A percentile compares a stretch with the other conserved stretches of the same genome.
Conservation (phyloP, 176 grass and related monocot species). For the Calamus simplicifolius region DNA sequence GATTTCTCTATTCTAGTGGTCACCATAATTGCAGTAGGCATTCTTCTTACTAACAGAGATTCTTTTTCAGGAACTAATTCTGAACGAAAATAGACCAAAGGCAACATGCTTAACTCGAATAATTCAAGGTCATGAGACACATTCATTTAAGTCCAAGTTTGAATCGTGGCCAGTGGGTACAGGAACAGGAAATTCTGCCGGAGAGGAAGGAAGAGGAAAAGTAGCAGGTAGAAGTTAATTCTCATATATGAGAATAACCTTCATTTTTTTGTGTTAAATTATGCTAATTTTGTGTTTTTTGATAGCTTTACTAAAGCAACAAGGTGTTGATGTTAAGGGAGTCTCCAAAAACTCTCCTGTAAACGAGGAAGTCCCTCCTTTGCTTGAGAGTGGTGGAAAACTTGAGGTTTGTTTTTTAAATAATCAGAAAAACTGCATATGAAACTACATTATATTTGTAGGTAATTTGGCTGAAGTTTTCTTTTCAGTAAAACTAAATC, state of each 20-base stretch:
- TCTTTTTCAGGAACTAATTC: slow-evolving; percentile 58
- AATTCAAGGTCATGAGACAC: slow-evolving; percentile 90
- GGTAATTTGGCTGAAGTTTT: not conserved
- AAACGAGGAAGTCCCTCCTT: slow-evolving; percentile 94
- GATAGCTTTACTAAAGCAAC: slow-evolving; percentile 87
- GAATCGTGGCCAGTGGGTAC: slow-evolving; percentile 77
- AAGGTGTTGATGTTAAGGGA: slow-evolving; percentile 87
- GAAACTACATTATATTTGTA: not conserved
- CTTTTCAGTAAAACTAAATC: slow-evolving; percentile 16
- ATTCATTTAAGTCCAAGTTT: slow-evolving; percentile 89
- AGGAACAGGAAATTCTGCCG: slow-evolving; percentile 38
- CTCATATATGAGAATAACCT: not conserved
- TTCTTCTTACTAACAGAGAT: not conserved
- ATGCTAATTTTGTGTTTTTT: slow-evolving; percentile 24
- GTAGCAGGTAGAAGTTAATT: slow-evolving; percentile 59
- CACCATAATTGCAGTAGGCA: not conserved
- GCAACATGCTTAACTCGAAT: slow-evolving; percentile 68
- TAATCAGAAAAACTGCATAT: slow-evolving; percentile 15
- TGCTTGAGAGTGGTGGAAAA: slow-evolving; percentile 89
- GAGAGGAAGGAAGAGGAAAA: slow-evolving; percentile 86
- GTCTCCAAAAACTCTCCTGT: slow-evolving; percentile 51
- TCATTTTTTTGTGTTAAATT: slow-evolving; percentile 1
- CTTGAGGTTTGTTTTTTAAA: slow-evolving; percentile 58
- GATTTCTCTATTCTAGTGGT: slow-evolving; percentile 8
- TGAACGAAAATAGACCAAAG: slow-evolving; percentile 73